Evolutionary conservation across 2,329 filamentous ascomycete species (phyloP).

Genomic region (Fusarium euwallaceae): DNA sequence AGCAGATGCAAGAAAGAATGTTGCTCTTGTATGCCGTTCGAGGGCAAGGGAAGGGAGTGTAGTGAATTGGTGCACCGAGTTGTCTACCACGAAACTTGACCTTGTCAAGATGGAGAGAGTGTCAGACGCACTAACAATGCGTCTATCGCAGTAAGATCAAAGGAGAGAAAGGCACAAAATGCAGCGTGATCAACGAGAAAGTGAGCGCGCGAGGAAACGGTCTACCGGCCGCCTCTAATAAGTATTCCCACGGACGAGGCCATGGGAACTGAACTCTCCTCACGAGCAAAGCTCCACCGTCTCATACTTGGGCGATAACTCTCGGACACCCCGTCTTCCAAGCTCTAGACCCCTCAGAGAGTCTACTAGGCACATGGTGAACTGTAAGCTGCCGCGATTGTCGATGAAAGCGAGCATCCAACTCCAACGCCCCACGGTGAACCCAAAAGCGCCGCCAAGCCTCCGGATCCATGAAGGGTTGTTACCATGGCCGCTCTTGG

Average conservation of each 20-base stretch:
- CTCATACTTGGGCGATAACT: conserved; percentile 16
- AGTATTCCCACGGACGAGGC: conserved; percentile 10
- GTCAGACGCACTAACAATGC: not conserved
- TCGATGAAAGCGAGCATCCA: conserved; percentile 3
- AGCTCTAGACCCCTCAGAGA: not conserved
- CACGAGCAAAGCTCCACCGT: conserved; percentile 3
- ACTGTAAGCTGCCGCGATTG: not conserved
- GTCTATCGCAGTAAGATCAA: conserved; percentile 13
- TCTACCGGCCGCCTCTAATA: conserved; percentile 20
- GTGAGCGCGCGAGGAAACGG: conserved; percentile 4
- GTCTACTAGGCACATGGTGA: conserved; percentile 8
- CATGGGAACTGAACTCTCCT: not conserved
- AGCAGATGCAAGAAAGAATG: not conserved
- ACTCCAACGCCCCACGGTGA: conserved; percentile 21
- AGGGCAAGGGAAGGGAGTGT: not conserved
- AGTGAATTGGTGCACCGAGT: too few species aligned
- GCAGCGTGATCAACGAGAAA: conserved; percentile 24
- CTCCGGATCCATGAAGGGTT: conserved; percentile 7
- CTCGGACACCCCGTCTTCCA: conserved; percentile 5
- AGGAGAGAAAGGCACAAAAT: conserved; percentile 8
- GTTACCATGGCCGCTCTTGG: conserved; percentile 13
- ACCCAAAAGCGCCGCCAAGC: conserved; percentile 28
- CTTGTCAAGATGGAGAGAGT: not conserved
- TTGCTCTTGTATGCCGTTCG: not conserved
- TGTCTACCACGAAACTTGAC: not conserved